Conservation (phyloP, 805 yeast species). For the Wickerhamomyces ciferrii region DNA sequence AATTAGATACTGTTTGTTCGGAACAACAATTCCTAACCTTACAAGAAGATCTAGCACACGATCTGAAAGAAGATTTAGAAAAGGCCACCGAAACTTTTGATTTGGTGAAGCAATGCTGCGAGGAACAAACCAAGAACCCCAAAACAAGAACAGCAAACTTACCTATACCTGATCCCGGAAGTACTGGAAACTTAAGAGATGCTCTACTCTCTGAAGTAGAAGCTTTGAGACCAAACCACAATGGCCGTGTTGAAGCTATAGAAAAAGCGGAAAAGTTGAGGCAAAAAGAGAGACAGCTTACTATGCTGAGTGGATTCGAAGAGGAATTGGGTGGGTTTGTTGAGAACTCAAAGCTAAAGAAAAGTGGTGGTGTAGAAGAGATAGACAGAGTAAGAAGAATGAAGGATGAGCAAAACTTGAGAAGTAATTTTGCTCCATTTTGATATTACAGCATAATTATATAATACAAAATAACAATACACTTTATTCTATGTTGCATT, state of each 20-base stretch:
- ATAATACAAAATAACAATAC: too few relatives aligned
- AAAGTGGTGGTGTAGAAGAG: constrained; percentile 87
- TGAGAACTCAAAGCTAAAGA: constrained; percentile 67
- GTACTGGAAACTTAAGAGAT: constrained; percentile 56
- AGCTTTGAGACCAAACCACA: constrained; percentile 79
- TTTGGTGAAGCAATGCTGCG: constrained; percentile 74
- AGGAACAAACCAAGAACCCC: constrained; percentile 65
- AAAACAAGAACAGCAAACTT: constrained; percentile 30
- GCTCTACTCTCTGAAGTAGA: constrained; percentile 79
- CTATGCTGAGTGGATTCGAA: constrained; percentile 61
- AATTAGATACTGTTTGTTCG: constrained; percentile 83
- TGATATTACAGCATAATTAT: too few relatives aligned
- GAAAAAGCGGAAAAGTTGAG: constrained; percentile 80
- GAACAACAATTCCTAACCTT: constrained; percentile 90
- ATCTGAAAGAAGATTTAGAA: constrained; percentile 73
- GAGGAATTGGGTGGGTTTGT: constrained; percentile 86
- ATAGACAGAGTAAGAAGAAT: constrained; percentile 62
- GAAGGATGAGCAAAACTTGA: constrained; percentile 69
- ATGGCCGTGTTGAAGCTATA: constrained; percentile 81
- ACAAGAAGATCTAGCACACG: constrained; percentile 80
- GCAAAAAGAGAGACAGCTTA: constrained; percentile 58
- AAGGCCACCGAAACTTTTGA: constrained; percentile 79
- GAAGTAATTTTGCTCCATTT: constrained; percentile 36
- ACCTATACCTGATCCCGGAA: constrained; percentile 60
- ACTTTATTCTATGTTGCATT: background rate